These are phyloP conservation scores for Phytophthora pinifolia DNA, from an alignment of 352 stramenopile genomes.

Conservation along the genomic window DNA sequence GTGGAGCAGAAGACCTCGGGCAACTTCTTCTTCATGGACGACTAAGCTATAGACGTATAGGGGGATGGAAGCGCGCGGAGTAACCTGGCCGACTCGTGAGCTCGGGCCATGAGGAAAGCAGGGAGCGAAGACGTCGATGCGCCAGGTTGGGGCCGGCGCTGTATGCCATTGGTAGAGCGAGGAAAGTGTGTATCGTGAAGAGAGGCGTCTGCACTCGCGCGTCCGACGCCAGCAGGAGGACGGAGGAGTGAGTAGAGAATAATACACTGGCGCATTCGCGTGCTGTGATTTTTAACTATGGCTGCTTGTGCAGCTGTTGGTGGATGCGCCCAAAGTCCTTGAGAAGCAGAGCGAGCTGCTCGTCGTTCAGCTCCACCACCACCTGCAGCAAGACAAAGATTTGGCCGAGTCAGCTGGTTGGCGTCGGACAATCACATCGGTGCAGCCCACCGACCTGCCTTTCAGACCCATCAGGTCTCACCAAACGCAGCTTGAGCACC, in stretches of 20 bases:
- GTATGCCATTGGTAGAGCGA: conserved; percentile 12
- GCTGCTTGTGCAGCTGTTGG: conserved; percentile 27
- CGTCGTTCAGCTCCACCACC: conserved; percentile 45
- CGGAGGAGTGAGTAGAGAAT: conserved; percentile 33
- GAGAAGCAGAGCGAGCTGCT: conserved; percentile 39
- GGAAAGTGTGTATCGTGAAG: conserved; percentile 14
- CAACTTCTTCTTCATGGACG: conserved; percentile 99
- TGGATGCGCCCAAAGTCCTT: conserved; percentile 39
- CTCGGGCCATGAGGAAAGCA: conserved; percentile 4
- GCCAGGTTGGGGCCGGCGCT: not conserved
- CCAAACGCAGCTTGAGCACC: conserved; percentile 55
- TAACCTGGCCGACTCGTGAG: conserved; percentile 7
- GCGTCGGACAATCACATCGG: not conserved
- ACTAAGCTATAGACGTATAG: conserved; percentile 64
- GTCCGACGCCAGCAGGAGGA: not conserved
- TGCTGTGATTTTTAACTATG: conserved; percentile 27
- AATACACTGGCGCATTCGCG: conserved; percentile 22
- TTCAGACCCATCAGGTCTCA: conserved; percentile 28
- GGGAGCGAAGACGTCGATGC: not conserved
- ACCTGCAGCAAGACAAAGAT: conserved; percentile 28
- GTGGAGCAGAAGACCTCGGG: conserved; percentile 96
- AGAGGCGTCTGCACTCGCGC: conserved; percentile 2
- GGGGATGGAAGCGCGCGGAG: conserved; percentile 15
- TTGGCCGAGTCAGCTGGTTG: not conserved
- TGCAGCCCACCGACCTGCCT: conserved; percentile 27